Percentiles rank a stretch among this genome's conserved stretches.
Conservation (phyloP, 2,329 filamentous ascomycete genomes). For the Dothideomycetes sp. region DNA sequence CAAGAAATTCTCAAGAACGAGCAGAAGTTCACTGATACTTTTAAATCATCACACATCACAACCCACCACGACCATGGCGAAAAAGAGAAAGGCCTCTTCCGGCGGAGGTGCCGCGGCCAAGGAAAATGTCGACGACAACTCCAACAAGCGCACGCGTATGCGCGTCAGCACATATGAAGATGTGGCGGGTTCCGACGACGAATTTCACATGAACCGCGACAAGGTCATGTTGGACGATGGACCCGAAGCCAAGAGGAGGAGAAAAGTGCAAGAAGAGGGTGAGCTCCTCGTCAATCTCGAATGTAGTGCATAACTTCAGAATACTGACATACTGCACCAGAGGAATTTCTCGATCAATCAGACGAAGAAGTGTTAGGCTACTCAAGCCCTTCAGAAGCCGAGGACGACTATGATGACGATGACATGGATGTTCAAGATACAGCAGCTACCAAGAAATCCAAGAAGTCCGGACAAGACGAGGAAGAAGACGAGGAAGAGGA, state of each 20-base stretch:
- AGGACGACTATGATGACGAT: slow-evolving; percentile 45
- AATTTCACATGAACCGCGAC: slow-evolving; percentile 81
- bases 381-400: slow-evolving; percentile 31
- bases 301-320: too few relatives aligned
- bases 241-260: slow-evolving; percentile 66
- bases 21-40: not conserved
- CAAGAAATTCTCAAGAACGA: slow-evolving; percentile 8
- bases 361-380: slow-evolving; percentile 56
- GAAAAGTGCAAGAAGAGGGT: slow-evolving; percentile 50
- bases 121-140: slow-evolving; percentile 21
- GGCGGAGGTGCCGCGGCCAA: not conserved
- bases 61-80: slow-evolving; percentile 15
- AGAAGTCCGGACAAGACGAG: slow-evolving; percentile 20
- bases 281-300: not conserved
- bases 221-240: slow-evolving; percentile 77
- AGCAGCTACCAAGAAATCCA: slow-evolving; percentile 22
- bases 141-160: slow-evolving; percentile 42
- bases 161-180: slow-evolving; percentile 59
- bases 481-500: slow-evolving; percentile 49
- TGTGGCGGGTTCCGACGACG: slow-evolving; percentile 87
- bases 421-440: slow-evolving; percentile 35
- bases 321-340: slow-evolving; percentile 29
- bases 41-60: not conserved
- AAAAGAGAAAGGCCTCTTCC: slow-evolving; percentile 18
- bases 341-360: slow-evolving; percentile 48